Evolutionary conservation across 352 stramenopile genomes (phyloP).

Genomic region (Phytophthora pinifolia): DNA sequence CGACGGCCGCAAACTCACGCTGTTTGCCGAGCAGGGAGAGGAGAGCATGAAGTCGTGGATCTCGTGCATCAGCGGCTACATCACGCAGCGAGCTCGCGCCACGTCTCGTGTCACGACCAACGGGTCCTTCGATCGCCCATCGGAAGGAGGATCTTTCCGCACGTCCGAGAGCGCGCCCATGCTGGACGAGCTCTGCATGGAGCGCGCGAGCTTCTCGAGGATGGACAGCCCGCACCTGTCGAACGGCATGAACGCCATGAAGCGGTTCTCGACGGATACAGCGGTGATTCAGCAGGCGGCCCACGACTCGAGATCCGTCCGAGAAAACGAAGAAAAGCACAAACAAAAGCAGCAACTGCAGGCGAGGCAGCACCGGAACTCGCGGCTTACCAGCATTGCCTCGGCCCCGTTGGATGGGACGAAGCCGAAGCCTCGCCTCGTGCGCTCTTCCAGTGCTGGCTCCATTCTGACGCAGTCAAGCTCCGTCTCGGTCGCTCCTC

Average conservation of each 20-base stretch:
- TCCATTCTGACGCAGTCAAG: slow-evolving; percentile 55
- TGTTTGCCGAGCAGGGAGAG: slow-evolving; percentile 63
- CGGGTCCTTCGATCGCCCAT: slow-evolving; percentile 37
- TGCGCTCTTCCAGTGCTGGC: slow-evolving; percentile 66
- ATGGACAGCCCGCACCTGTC: slow-evolving; percentile 32
- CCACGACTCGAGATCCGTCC: slow-evolving; percentile 44
- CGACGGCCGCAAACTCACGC: slow-evolving; percentile 59
- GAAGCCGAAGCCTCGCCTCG: slow-evolving; percentile 34
- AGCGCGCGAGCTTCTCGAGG: slow-evolving; percentile 35
- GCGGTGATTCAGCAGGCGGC: slow-evolving; percentile 59
- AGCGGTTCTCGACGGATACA: slow-evolving; percentile 69
- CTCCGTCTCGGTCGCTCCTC: slow-evolving; percentile 18
- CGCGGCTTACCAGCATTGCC: slow-evolving; percentile 42
- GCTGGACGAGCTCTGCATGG: slow-evolving; percentile 37
- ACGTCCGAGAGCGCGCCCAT: slow-evolving; percentile 42
- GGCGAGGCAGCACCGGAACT: slow-evolving; percentile 34
- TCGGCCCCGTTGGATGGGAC: slow-evolving; percentile 26
- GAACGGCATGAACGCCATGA: slow-evolving; percentile 50
- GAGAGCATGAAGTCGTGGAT: slow-evolving; percentile 69
- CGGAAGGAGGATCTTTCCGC: slow-evolving; percentile 36
- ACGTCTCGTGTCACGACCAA: slow-evolving; percentile 29
- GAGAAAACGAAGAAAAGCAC: slow-evolving; percentile 49
- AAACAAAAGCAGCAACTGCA: slow-evolving; percentile 29
- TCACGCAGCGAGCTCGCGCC: slow-evolving; percentile 34
- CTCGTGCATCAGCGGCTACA: slow-evolving; percentile 52